These are phyloP conservation scores for Botryosphaeria dothidea DNA, from an alignment of 2,329 filamentous ascomycete genomes.

Conservation along the genomic window DNA sequence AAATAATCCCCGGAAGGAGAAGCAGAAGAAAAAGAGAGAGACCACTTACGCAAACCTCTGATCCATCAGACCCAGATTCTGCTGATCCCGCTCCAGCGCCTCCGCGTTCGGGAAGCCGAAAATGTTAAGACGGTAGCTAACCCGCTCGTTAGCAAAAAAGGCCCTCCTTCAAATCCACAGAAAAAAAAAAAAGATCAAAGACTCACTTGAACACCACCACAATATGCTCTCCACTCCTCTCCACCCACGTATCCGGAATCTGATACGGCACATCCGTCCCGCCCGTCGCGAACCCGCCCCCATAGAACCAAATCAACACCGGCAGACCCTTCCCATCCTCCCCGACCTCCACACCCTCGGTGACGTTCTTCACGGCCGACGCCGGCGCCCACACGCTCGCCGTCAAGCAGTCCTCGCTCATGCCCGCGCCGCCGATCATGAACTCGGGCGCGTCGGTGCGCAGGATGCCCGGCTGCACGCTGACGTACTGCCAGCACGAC, in stretches of 20 bases:
- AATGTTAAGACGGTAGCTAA: conserved; percentile 37
- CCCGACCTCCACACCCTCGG: neutral
- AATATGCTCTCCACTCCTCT: conserved; percentile 34
- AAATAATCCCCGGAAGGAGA: neutral
- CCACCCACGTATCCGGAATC: conserved; percentile 15
- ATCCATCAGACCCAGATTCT: conserved; percentile 41
- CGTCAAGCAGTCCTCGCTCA: conserved; percentile 34
- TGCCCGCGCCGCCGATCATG: neutral
- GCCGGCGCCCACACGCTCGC: conserved; percentile 36
- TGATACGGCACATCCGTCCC: conserved; percentile 11
- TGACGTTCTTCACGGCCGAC: conserved; percentile 19
- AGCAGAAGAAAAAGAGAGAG: conserved; percentile 22
- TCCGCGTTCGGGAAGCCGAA: conserved; percentile 33
- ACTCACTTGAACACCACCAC: conserved; percentile 27
- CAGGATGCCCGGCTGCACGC: conserved; percentile 22
- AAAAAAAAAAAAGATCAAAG: neutral
- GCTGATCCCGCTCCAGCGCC: conserved; percentile 24
- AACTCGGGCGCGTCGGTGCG: conserved; percentile 14
- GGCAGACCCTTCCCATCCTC: conserved; percentile 26
- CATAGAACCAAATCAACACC: conserved; percentile 25
- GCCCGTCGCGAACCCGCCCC: conserved; percentile 20
- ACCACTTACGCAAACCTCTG: conserved; percentile 33
- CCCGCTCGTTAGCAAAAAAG: conserved; percentile 26
- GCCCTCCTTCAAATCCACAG: too few relatives aligned
- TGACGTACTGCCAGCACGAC: conserved; percentile 18